phyloP scores from a whole-genome alignment of 305 asterid genomes.

The Rubia occidens region DNA sequence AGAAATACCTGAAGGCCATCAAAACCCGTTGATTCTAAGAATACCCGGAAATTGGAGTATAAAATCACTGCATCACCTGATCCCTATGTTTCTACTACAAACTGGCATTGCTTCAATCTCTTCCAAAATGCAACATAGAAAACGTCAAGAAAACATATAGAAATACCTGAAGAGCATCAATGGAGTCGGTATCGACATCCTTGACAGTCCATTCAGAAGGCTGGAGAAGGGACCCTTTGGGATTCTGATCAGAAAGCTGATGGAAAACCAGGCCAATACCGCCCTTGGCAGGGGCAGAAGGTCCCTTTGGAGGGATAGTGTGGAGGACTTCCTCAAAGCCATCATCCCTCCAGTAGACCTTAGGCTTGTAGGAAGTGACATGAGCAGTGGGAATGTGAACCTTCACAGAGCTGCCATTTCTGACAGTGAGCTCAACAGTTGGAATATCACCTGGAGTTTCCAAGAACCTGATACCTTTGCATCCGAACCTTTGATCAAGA shows the following conservation, averaged over 20 bases:
- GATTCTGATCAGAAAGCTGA: conserved; percentile 26
- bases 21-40: too few species aligned
- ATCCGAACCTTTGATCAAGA: conserved; percentile 47
- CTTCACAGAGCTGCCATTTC: conserved; percentile 74
- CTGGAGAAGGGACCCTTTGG: conserved; percentile 14
- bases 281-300: conserved; percentile 30
- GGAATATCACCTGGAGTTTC: conserved; percentile 31
- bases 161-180: conserved; percentile 66
- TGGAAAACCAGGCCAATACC: conserved; percentile 58
- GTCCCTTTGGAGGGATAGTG: conserved; percentile 22
- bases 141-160: not conserved
- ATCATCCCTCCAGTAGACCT: conserved; percentile 82
- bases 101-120: not conserved
- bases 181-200: conserved; percentile 71
- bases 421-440: conserved; percentile 50
- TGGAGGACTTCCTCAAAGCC: conserved; percentile 71
- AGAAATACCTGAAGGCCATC: conserved; percentile 60
- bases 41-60: too few species aligned
- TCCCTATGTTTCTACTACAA: not conserved
- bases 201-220: conserved; percentile 46
- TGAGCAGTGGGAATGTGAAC: conserved; percentile 54
- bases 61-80: too few species aligned
- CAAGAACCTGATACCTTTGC: conserved; percentile 54
- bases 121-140: not conserved
- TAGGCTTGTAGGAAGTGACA: conserved; percentile 65